Evolutionary conservation across 2,329 filamentous ascomycete genomes (phyloP), one percentile per base, ranked within the genome.

Genomic region (Grosmannia clavigera): DNA sequence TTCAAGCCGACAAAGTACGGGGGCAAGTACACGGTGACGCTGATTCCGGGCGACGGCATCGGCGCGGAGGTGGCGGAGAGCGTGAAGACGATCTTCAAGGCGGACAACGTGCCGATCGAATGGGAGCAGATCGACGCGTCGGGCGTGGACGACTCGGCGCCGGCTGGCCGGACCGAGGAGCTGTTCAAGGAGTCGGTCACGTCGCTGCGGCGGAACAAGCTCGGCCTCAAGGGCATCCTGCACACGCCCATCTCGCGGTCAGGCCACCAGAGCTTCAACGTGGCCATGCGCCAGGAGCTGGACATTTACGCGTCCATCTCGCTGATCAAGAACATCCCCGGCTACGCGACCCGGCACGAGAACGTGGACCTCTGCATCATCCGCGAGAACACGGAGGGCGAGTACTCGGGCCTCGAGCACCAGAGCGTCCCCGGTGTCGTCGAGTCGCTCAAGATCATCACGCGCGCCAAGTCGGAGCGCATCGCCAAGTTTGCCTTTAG

Each of bases 371-470:
- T 97, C 68, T 96, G 92, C 85, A 96, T 99, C 77, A 96, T 99
- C 78, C 94, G 94, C 78, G 94, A 99, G 82, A 99, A 99, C 83
- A 99, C 94, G 72, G 94, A 99, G 83, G 94, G 94, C 72, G 94
- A 99, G 82, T 99, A 99, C 83, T 96, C 91, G 66, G 94, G 94
- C 64, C 86, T 99, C 64, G 94, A 99, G 83, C 94, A 99, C 81
- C 92, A 97, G 82, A 95, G 90, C 65, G 94, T 99, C 58, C 83
- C 82, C 67, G 94, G 94, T 68, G 94, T 99, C 68, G 94, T 99
- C 69, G 94, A 99, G 81, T 96, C 92, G 57, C 88, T 99, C 76
- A 99, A 99, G 85, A 97, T 99, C 79, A 97, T 99, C 79, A 99
- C 94, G 67, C 90, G 92, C 70, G 91, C 91, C 76, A 97, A 99